Percentiles rank a stretch among this genome's conserved stretches.
phyloP scores from a whole-genome alignment of 768 basidiomycete genomes.

The Leccinellum luteum region DNA sequence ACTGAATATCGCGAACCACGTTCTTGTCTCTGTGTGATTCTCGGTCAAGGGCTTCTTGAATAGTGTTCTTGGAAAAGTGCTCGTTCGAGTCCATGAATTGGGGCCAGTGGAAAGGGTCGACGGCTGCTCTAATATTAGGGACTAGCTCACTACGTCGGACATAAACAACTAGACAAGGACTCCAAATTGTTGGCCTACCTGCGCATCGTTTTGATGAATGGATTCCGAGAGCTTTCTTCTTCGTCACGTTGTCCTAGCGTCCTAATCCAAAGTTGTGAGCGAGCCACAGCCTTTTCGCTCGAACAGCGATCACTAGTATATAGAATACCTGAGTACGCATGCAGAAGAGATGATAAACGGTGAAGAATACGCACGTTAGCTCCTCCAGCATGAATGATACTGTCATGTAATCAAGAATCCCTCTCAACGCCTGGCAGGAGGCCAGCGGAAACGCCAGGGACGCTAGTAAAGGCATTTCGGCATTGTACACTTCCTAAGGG shows the following conservation, averaged over 20 bases:
- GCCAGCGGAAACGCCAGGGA: conserved; percentile 25
- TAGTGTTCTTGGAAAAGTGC: conserved; percentile 17
- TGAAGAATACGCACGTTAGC: conserved; percentile 18
- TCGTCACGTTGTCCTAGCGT: conserved; percentile 20
- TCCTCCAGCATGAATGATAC: conserved; percentile 32
- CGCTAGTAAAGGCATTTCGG: conserved; percentile 27
- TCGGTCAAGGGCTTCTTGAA: conserved; percentile 28
- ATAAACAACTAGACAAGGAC: background rate
- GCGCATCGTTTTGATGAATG: conserved; percentile 26
- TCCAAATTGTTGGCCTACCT: conserved; percentile 11
- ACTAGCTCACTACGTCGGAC: conserved; percentile 19
- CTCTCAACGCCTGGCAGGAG: conserved; percentile 18
- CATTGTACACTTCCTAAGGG: conserved; percentile 25
- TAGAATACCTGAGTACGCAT: background rate
- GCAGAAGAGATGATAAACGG: background rate
- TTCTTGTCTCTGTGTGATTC: conserved; percentile 17
- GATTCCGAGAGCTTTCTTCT: conserved; percentile 16
- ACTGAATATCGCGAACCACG: conserved; percentile 18
- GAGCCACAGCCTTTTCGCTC: conserved; percentile 13
- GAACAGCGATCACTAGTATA: conserved; percentile 25
- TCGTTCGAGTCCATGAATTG: conserved; percentile 24
- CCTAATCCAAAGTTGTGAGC: conserved; percentile 24
- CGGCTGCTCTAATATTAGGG: conserved; percentile 20
- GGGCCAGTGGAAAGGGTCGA: conserved; percentile 29
- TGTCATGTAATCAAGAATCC: conserved; percentile 29